These are phyloP conservation scores for Lactarius hengduanensis DNA, from an alignment of 768 basidiomycete genomes.

Conservation along the genomic window DNA sequence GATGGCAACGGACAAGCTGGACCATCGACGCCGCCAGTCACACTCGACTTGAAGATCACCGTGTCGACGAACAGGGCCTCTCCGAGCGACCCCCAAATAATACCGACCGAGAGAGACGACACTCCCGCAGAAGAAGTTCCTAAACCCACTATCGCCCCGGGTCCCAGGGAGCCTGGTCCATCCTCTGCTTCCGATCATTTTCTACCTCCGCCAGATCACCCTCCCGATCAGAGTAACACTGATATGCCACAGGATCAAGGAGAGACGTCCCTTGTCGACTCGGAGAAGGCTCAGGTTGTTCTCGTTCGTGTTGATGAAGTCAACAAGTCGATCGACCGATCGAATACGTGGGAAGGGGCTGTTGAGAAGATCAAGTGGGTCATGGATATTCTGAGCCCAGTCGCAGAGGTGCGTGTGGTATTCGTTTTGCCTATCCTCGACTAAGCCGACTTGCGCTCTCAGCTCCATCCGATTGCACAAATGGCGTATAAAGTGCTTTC, in stretches of 20 bases:
- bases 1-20: background rate
- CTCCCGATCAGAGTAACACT: background rate
- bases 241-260: background rate
- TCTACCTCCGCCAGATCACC: background rate
- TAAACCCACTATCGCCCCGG: background rate
- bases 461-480: background rate
- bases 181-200: background rate
- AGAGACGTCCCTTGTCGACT: background rate
- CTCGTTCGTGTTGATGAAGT: background rate
- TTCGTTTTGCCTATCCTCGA: background rate
- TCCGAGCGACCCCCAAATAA: background rate
- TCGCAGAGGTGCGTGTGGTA: background rate
- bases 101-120: background rate
- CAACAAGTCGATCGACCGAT: background rate
- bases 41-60: background rate
- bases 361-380: background rate
- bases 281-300: background rate
- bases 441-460: background rate
- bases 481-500: background rate
- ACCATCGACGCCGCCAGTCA: background rate
- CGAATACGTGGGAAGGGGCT: background rate
- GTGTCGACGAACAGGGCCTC: background rate
- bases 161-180: background rate
- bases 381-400: background rate
- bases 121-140: background rate